Evolutionary conservation across 2,329 filamentous ascomycete genomes (phyloP).

Genomic region (Zarea fungicola): DNA sequence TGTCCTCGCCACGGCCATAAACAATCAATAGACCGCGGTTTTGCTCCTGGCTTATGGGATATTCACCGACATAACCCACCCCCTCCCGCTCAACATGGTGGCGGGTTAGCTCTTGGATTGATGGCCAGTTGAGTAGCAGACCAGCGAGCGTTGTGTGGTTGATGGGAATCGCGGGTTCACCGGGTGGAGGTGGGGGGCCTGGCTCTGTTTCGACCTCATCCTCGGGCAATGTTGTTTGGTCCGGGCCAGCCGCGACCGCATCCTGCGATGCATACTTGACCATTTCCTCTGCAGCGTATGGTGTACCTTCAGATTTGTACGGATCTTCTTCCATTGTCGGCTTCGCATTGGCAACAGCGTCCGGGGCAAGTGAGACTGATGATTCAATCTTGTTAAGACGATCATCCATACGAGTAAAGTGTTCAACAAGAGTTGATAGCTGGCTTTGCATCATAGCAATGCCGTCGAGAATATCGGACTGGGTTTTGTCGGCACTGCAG

Average conservation of each 20-base stretch:
- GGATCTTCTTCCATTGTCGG: conserved; percentile 14
- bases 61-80: conserved; percentile 58
- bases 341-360: neutral
- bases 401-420: conserved; percentile 35
- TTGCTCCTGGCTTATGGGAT: conserved; percentile 72
- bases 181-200: conserved; percentile 47
- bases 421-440: conserved; percentile 31
- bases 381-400: conserved; percentile 32
- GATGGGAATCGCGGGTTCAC: conserved; percentile 66
- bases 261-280: conserved; percentile 1
- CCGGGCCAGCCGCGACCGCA: conserved; percentile 8
- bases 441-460: conserved; percentile 38
- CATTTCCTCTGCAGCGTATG: conserved; percentile 23
- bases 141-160: conserved; percentile 91
- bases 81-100: conserved; percentile 42
- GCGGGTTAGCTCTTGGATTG: conserved; percentile 60
- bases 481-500: conserved; percentile 52
- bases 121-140: conserved; percentile 67
- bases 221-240: conserved; percentile 23
- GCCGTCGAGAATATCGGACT: conserved; percentile 55
- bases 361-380: conserved; percentile 10
- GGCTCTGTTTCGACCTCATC: conserved; percentile 48
- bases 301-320: conserved; percentile 22
- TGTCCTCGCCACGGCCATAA: conserved; percentile 74
- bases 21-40: conserved; percentile 67